Evolutionary conservation across 306 rosid species (phyloP).

Genomic region (Mimosa pudica): DNA sequence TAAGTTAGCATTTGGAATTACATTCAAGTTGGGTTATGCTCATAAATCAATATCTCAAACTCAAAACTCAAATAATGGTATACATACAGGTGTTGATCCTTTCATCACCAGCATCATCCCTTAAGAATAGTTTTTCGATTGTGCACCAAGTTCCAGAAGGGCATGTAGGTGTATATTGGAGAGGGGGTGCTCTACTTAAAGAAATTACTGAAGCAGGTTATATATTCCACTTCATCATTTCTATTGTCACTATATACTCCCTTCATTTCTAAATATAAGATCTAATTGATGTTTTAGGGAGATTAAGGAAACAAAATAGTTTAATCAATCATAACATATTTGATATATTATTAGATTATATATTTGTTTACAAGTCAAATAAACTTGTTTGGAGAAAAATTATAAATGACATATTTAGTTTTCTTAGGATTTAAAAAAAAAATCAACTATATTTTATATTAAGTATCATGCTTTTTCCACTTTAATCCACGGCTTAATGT

Average conservation of each 20-base stretch:
- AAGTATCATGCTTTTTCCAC: background rate
- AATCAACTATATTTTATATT: too few species aligned
- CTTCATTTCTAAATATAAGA: too few species aligned
- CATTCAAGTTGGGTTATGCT: background rate
- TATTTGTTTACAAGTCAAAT: too few species aligned
- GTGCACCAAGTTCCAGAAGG: conserved; percentile 98
- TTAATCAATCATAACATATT: too few species aligned
- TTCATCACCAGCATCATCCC: conserved; percentile 42
- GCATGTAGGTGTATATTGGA: conserved; percentile 95
- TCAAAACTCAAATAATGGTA: conserved; percentile 19
- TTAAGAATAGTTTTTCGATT: conserved; percentile 49
- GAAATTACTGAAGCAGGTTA: conserved; percentile 80
- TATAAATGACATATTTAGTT: too few species aligned
- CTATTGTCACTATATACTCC: background rate
- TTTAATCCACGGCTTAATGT: background rate
- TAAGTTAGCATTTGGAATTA: conserved; percentile 10
- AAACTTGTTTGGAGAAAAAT: too few species aligned
- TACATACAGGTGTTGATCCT: conserved; percentile 59
- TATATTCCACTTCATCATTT: background rate
- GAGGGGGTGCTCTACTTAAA: conserved; percentile 90
- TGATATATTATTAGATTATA: too few species aligned
- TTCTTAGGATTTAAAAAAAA: too few species aligned
- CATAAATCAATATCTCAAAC: background rate
- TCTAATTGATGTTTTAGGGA: too few species aligned
- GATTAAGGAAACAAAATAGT: too few species aligned